These are phyloP conservation scores for Pestalotiopsis sp. DNA, from an alignment of 2,329 filamentous ascomycete species.

Conservation along the genomic window DNA sequence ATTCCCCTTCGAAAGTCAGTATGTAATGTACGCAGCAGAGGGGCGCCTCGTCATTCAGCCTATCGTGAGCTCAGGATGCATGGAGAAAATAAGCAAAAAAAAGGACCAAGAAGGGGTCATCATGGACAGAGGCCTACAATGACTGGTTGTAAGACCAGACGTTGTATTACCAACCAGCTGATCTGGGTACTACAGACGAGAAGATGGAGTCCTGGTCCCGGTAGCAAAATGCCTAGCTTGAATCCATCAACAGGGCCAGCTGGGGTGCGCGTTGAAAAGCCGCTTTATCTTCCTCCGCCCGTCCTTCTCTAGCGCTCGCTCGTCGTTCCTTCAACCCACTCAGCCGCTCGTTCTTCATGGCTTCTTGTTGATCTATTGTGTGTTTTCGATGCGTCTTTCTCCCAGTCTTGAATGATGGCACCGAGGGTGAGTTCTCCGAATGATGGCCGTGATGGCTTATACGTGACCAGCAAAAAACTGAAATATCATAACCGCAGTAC, in stretches of 20 bases:
- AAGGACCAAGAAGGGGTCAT: not conserved
- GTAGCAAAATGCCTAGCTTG: not conserved
- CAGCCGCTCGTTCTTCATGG: not conserved
- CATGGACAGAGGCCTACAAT: not conserved
- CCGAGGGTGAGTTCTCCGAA: conserved; percentile 13
- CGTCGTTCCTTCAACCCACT: not conserved
- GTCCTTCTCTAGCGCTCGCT: not conserved
- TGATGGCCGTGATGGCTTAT: not conserved
- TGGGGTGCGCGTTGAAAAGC: not conserved
- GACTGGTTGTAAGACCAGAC: too few relatives aligned
- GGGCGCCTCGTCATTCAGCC: not conserved
- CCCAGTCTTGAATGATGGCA: not conserved
- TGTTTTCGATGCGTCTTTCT: not conserved
- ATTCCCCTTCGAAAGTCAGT: not conserved
- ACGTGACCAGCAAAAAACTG: not conserved
- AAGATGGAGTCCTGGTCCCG: not conserved
- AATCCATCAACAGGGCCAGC: not conserved
- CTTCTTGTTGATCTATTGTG: not conserved
- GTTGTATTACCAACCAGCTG: not conserved
- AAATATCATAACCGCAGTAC: conserved; percentile 22
- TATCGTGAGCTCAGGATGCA: not conserved
- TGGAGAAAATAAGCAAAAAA: not conserved
- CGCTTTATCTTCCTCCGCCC: not conserved
- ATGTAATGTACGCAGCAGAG: not conserved
- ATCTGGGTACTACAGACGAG: not conserved